These are phyloP conservation scores for Bjerkandera adusta DNA, from an alignment of 1,284 basidiomycete genomes.

Conservation along the genomic window DNA sequence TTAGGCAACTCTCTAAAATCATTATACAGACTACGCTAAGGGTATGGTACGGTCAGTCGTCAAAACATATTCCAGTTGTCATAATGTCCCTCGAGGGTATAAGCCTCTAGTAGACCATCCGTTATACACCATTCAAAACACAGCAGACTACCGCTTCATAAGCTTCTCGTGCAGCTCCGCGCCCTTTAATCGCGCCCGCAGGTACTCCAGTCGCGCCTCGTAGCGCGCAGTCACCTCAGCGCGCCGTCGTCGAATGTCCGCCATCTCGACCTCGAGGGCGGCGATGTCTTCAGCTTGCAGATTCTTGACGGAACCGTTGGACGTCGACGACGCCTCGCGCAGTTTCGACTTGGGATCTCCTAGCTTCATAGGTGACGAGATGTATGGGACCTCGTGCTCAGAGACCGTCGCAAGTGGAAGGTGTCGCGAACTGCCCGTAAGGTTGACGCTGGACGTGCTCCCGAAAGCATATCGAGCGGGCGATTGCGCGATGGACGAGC, in stretches of 20 bases:
- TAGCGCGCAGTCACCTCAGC: constrained; percentile 65
- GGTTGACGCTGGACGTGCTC: constrained; percentile 45
- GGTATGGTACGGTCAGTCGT: constrained; percentile 13
- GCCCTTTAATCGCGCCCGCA: constrained; percentile 68
- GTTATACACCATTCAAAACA: constrained; percentile 6
- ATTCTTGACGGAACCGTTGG: constrained; percentile 5
- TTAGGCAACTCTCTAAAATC: constrained; percentile 9
- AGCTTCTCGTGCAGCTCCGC: constrained; percentile 74
- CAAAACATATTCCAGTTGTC: constrained; percentile 16
- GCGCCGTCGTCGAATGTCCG: constrained; percentile 58
- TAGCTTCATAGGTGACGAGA: constrained; percentile 12
- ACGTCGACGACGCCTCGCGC: constrained; percentile 4
- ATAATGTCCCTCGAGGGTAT: constrained; percentile 6
- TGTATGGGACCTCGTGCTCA: constrained; percentile 37
- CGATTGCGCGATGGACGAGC: constrained; percentile 7
- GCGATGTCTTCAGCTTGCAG: constrained; percentile 28
- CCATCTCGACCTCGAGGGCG: constrained; percentile 49
- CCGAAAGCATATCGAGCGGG: constrained; percentile 31
- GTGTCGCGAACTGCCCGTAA: constrained; percentile 43
- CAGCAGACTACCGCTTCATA: constrained; percentile 33
- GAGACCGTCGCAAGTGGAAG: constrained; percentile 48
- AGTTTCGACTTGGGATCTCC: no score
- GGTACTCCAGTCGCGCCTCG: constrained; percentile 63
- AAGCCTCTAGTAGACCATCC: constrained; percentile 3
- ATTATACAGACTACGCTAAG: constrained; percentile 17